Base-by-base conservation (phyloP, 768 basidiomycete genomes). In the Leccinum variicolor region DNA sequence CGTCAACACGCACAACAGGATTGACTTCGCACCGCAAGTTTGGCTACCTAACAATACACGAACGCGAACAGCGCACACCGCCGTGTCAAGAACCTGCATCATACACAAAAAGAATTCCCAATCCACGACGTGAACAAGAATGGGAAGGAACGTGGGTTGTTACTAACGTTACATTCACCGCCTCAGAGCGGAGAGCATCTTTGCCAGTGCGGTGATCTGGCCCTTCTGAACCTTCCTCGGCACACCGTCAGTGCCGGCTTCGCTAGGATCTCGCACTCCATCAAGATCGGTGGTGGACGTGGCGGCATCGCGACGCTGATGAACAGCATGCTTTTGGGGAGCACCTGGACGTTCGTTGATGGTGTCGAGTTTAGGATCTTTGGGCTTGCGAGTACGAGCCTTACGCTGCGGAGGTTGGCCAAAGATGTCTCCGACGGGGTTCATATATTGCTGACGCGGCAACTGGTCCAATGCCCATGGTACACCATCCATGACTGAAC, bases 151-250 rank as follows among this genome's bases (percentile, higher is more conserved):
- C 41, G 19, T 43, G 19, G 19, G 19, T 49, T 68, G 56, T 52
- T 34, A 70, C 70, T 64, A 67, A 66, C 68, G 61, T 70, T 62
- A 66, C 66, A 68, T 62, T 70, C 54, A 89, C 67, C 86, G 86
- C 67, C 88, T 80, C 74, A 91, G 73, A 52, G 89, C 88, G 56
- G 86, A 91, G 57, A 94, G 77, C 90, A 95, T 92, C 85, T 94
- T 94, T 57, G 92, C 92, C 65, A 95, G 78, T 43, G 90, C 83
- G 66, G 87, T 86, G 75, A 94, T 94, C 78, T 94, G 93, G 50
- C 88, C 90, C 74, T 87, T 93, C 77, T 92, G 87, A 67, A 90
- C 87, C 76, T 89, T 92, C 81, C 90, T 76, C 52, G 84, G 82
- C 50, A 75, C 74, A 50, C 79, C 77, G 33, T 81, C 79, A 46